phyloP scores from a whole-genome alignment of 257 asterid genomes.

The Avicennia marina region DNA sequence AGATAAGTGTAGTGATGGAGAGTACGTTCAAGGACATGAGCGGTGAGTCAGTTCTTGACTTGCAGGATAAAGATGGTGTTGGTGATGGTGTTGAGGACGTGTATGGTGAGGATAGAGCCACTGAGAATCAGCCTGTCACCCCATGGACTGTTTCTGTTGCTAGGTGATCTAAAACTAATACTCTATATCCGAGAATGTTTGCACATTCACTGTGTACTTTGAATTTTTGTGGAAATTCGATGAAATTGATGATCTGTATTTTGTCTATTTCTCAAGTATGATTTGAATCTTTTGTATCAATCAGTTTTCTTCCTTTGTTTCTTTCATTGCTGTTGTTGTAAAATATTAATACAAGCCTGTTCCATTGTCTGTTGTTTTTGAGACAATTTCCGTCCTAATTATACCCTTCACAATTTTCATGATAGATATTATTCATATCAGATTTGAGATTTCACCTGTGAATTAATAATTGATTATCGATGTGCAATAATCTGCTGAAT shows the following conservation, averaged over 20 bases:
- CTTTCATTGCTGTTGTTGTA: background rate
- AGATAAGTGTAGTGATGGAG: slow-evolving; percentile 34
- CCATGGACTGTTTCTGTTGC: slow-evolving; percentile 92
- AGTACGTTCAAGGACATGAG: slow-evolving; percentile 38
- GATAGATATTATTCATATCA: background rate
- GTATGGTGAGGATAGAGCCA: slow-evolving; percentile 89
- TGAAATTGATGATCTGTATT: no score
- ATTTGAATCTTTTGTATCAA: no score
- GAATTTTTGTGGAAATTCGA: no score
- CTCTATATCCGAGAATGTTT: no score
- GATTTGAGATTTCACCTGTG: background rate
- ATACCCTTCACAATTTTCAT: background rate
- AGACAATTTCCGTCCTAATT: background rate
- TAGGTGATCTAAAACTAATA: slow-evolving; percentile 48
- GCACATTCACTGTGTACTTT: no score
- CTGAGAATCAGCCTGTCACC: slow-evolving; percentile 73
- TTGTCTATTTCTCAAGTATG: no score
- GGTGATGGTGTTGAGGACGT: slow-evolving; percentile 86
- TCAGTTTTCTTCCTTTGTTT: no score
- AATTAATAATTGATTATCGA: no score
- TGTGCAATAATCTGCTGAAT: no score
- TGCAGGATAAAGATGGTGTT: slow-evolving; percentile 42
- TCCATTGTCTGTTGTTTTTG: background rate
- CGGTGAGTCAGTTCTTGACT: slow-evolving; percentile 60
- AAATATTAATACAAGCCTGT: no score